Percentiles rank a stretch among this genome's conserved stretches.
phyloP scores from a whole-genome alignment of 257 asterid species.

The Verbena officinalis region DNA sequence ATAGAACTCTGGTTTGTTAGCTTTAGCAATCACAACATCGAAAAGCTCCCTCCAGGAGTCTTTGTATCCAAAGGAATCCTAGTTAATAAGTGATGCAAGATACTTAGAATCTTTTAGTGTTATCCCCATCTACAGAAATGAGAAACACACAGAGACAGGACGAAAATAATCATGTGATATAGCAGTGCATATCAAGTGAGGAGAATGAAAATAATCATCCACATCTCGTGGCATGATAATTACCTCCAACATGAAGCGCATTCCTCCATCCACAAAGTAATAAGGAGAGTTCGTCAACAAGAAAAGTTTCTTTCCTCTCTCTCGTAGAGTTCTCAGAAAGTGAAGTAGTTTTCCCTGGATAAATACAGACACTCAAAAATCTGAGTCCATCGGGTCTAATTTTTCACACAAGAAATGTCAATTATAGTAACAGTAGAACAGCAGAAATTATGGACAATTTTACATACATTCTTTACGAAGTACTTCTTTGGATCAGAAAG shows the following conservation, averaged over 20 bases:
- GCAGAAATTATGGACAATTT: conserved; percentile 6
- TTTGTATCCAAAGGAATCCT: conserved; percentile 80
- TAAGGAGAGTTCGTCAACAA: conserved; percentile 92
- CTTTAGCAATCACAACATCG: conserved; percentile 94
- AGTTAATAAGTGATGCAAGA: conserved; percentile 30
- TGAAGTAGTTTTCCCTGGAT: conserved; percentile 72
- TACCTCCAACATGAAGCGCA: conserved; percentile 94
- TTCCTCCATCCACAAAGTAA: conserved; percentile 96
- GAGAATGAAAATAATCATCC: conserved; percentile 6
- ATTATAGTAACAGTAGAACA: neutral
- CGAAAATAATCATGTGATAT: neutral
- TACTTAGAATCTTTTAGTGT: conserved; percentile 14
- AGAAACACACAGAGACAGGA: neutral
- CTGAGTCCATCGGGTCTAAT: conserved; percentile 13
- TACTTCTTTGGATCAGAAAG: conserved; percentile 83
- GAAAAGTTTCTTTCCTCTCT: conserved; percentile 93
- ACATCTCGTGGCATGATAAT: conserved; percentile 14
- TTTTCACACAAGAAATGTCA: conserved; percentile 14
- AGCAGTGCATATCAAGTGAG: neutral
- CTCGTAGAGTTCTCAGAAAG: conserved; percentile 77
- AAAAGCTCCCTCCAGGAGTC: conserved; percentile 98
- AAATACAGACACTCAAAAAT: conserved; percentile 27
- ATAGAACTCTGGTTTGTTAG: conserved; percentile 96
- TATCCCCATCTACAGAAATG: conserved; percentile 13
- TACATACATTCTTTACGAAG: conserved; percentile 83